Evolutionary conservation across 768 basidiomycete species (phyloP).

Genomic region (Mycena epipterygia): DNA sequence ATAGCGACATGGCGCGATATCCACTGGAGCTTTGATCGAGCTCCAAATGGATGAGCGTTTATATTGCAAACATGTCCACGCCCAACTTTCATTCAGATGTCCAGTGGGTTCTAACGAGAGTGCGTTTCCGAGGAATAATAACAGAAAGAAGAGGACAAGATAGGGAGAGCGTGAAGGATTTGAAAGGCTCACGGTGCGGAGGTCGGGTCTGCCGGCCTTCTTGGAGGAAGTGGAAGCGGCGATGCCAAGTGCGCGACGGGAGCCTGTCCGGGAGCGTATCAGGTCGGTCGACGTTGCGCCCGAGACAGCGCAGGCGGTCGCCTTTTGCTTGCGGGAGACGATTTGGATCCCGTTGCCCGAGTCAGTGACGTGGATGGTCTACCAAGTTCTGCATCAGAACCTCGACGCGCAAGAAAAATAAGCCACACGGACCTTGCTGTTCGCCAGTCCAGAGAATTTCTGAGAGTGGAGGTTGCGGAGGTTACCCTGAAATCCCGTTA

Average conservation of each 20-base stretch:
- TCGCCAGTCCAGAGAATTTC: constrained; percentile 93
- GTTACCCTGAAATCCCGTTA: constrained; percentile 71
- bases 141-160: constrained; percentile 18
- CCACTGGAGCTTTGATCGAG: constrained; percentile 71
- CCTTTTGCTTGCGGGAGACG: constrained; percentile 74
- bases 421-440: constrained; percentile 83
- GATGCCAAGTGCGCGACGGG: constrained; percentile 78
- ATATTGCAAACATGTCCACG: constrained; percentile 96
- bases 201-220: constrained; percentile 83
- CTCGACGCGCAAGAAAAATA: neutral
- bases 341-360: constrained; percentile 70
- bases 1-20: constrained; percentile 82
- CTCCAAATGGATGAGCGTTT: constrained; percentile 58
- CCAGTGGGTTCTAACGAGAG: constrained; percentile 95
- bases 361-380: constrained; percentile 79
- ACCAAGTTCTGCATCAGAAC: neutral
- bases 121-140: constrained; percentile 61
- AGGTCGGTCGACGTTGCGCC: constrained; percentile 61
- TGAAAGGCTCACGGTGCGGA: constrained; percentile 75
- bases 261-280: constrained; percentile 78
- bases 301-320: constrained; percentile 64
- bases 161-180: constrained; percentile 31
- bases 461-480: constrained; percentile 90
- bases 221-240: constrained; percentile 66
- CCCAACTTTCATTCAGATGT: constrained; percentile 86